These are phyloP conservation scores for Claviceps quebecensis DNA, from an alignment of 2,329 filamentous ascomycete species.

Conservation along the genomic window DNA sequence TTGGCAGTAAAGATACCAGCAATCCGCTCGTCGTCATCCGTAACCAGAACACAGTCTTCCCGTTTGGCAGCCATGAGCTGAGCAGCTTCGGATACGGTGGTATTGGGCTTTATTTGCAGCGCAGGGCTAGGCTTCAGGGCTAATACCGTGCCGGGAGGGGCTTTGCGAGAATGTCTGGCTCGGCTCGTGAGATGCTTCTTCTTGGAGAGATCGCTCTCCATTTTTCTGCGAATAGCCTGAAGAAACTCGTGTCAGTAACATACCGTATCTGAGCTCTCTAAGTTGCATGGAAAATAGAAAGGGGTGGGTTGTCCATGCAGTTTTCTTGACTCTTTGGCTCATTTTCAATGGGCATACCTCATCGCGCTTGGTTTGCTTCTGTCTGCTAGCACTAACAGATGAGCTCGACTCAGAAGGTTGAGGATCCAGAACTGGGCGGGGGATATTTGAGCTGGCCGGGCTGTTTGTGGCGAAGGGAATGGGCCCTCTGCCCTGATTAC, in stretches of 20 bases:
- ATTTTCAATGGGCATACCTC: slow-evolving; percentile 53
- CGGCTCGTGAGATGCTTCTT: slow-evolving; percentile 74
- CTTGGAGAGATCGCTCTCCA: slow-evolving; percentile 95
- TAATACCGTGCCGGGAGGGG: slow-evolving; percentile 88
- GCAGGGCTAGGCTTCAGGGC: slow-evolving; percentile 90
- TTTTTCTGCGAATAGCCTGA: slow-evolving; percentile 89
- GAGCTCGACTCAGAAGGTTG: slow-evolving; percentile 47
- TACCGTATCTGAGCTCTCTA: background rate
- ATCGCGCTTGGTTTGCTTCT: slow-evolving; percentile 95
- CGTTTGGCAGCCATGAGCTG: slow-evolving; percentile 98
- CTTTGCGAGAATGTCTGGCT: slow-evolving; percentile 77
- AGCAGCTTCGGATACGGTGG: slow-evolving; percentile 87
- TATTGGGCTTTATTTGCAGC: slow-evolving; percentile 91
- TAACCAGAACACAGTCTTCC: slow-evolving; percentile 94
- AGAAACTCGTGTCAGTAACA: slow-evolving; percentile 2
- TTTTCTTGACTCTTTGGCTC: background rate
- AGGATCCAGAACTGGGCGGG: slow-evolving; percentile 54
- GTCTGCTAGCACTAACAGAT: slow-evolving; percentile 79
- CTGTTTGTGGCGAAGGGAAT: slow-evolving; percentile 47
- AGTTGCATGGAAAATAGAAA: background rate
- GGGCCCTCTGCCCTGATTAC: slow-evolving; percentile 42
- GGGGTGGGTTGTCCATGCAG: background rate
- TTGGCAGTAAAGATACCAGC: slow-evolving; percentile 98
- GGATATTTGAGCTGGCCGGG: slow-evolving; percentile 50
- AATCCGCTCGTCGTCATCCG: slow-evolving; percentile 94